A percentile compares a stretch with the other conserved stretches of the same genome.
phyloP scores from a whole-genome alignment of 768 basidiomycete genomes.

The Russula sp. region DNA sequence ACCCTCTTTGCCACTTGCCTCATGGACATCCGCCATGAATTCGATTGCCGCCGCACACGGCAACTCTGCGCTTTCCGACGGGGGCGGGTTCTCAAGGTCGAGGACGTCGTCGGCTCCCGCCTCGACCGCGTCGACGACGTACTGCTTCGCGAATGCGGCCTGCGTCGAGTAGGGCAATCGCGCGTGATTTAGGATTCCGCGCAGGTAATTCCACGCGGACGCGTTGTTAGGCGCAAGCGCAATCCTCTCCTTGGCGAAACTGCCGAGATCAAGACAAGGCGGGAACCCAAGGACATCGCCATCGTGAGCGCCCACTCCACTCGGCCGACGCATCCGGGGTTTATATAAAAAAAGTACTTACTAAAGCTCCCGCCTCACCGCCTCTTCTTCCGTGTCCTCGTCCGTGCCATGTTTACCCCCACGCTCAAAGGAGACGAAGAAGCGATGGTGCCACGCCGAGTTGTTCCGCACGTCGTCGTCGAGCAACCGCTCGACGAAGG shows the following conservation, averaged over 20 bases:
- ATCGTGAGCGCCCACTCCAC: neutral
- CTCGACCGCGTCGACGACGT: slow-evolving; percentile 38
- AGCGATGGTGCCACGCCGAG: slow-evolving; percentile 94
- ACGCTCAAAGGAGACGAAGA: slow-evolving; percentile 77
- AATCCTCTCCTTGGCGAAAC: slow-evolving; percentile 75
- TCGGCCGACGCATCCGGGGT: neutral
- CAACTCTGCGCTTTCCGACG: slow-evolving; percentile 57
- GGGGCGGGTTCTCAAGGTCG: slow-evolving; percentile 71
- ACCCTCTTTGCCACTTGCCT: slow-evolving; percentile 47
- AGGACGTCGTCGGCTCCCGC: slow-evolving; percentile 40
- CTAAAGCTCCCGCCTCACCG: slow-evolving; percentile 67
- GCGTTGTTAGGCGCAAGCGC: slow-evolving; percentile 86
- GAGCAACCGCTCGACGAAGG: slow-evolving; percentile 66
- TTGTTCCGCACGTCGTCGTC: slow-evolving; percentile 85
- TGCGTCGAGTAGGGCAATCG: slow-evolving; percentile 51
- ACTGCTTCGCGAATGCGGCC: slow-evolving; percentile 57
- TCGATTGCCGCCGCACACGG: slow-evolving; percentile 79
- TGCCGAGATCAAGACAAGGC: slow-evolving; percentile 34
- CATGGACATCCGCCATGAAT: slow-evolving; percentile 75
- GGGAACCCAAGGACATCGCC: slow-evolving; percentile 10
- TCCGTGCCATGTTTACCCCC: slow-evolving; percentile 57
- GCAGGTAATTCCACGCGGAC: slow-evolving; percentile 95
- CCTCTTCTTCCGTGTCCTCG: slow-evolving; percentile 46
- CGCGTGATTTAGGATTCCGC: slow-evolving; percentile 69
- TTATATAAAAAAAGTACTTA: slow-evolving; percentile 37